phyloP scores from a whole-genome alignment of 2,329 filamentous ascomycete genomes.

The Epicoccum sorghinum region DNA sequence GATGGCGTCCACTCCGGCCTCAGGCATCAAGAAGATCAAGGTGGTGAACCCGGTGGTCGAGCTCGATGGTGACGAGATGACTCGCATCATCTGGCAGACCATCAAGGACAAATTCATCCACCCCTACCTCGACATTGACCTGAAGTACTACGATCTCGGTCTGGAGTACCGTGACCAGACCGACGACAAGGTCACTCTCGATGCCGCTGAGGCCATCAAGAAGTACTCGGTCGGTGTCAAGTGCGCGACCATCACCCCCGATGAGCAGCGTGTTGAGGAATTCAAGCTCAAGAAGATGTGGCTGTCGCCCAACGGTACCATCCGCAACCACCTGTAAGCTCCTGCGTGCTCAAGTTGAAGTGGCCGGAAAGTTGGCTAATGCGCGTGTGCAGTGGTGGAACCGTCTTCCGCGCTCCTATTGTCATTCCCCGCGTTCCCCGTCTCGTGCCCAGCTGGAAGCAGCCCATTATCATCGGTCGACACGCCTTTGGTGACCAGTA shows the following conservation, averaged over 20 bases:
- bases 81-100: constrained; percentile 96
- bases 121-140: constrained; percentile 94
- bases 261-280: constrained; percentile 94
- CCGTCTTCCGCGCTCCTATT: constrained; percentile 98
- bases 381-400: constrained; percentile 68
- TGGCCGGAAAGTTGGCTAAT: constrained; percentile 23
- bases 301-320: constrained; percentile 95
- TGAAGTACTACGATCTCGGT: constrained; percentile 97
- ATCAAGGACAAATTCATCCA: constrained; percentile 99
- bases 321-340: constrained; percentile 66
- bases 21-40: constrained; percentile 97
- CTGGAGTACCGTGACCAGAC: constrained; percentile 95
- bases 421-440: constrained; percentile 93
- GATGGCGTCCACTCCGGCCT: constrained; percentile 48
- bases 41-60: constrained; percentile 99
- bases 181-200: constrained; percentile 92
- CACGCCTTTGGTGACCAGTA: constrained; percentile 99
- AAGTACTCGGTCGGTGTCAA: constrained; percentile 99
- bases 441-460: constrained; percentile 95
- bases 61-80: constrained; percentile 95
- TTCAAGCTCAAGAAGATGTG: constrained; percentile 99
- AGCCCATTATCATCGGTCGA: constrained; percentile 98
- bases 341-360: neutral
- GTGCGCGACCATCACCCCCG: constrained; percentile 98
- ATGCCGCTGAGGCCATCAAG: constrained; percentile 96